phyloP scores from a whole-genome alignment of 345 rosid species.

The Linum usitatissimum region DNA sequence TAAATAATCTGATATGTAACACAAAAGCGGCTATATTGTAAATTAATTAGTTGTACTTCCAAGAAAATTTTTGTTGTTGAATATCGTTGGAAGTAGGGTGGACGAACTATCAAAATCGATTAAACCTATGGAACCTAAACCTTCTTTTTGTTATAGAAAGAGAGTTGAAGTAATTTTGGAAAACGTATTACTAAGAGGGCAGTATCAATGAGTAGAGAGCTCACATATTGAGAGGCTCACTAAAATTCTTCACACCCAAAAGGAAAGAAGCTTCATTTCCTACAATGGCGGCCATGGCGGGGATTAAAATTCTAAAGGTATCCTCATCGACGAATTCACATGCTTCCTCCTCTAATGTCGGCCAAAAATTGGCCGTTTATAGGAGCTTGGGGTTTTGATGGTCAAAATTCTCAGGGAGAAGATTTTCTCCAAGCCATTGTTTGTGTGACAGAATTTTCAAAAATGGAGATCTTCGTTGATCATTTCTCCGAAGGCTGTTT shows the following conservation, averaged over 20 bases:
- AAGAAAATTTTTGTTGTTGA: no score
- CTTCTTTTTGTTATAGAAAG: no score
- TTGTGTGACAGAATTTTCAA: not conserved
- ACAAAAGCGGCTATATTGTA: no score
- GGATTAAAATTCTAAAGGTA: constrained; percentile 25
- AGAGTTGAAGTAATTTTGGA: no score
- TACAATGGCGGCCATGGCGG: constrained; percentile 57
- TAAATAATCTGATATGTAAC: no score
- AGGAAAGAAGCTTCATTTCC: no score
- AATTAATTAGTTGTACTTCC: no score
- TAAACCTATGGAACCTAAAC: no score
- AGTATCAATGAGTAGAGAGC: not conserved
- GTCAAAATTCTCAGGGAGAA: constrained; percentile 41
- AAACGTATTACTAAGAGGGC: no score
- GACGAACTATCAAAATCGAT: no score
- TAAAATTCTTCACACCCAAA: not conserved
- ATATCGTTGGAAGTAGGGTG: no score
- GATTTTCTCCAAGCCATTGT: constrained; percentile 14
- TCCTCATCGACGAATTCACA: constrained; percentile 17
- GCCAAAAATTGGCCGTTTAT: not conserved
- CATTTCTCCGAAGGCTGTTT: constrained; percentile 76
- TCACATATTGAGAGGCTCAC: no score
- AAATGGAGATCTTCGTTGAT: constrained; percentile 28
- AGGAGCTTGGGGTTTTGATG: constrained; percentile 42
- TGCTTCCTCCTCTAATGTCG: constrained; percentile 12